These are phyloP conservation scores for Stenocarpella maydis DNA, from an alignment of 2,329 filamentous ascomycete species.

Conservation along the genomic window DNA sequence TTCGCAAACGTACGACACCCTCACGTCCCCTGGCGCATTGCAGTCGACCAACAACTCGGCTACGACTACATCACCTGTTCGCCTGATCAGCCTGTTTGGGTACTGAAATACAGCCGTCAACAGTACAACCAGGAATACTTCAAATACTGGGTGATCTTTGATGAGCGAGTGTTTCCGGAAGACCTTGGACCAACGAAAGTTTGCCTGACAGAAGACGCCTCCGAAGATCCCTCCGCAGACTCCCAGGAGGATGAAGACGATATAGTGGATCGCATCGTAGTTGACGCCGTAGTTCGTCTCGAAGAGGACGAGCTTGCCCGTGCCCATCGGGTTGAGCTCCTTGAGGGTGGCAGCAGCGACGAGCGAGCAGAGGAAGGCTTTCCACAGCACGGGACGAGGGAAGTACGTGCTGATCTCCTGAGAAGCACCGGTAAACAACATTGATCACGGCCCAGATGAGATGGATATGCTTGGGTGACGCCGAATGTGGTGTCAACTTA, in stretches of 20 bases:
- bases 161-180: constrained; percentile 62
- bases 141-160: constrained; percentile 62
- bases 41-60: constrained; percentile 66
- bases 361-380: constrained; percentile 65
- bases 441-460: neutral
- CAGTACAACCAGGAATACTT: constrained; percentile 62
- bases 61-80: constrained; percentile 64
- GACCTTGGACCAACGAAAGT: constrained; percentile 63
- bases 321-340: constrained; percentile 66
- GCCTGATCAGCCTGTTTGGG: constrained; percentile 62
- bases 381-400: constrained; percentile 62
- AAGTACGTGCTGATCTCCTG: constrained; percentile 68
- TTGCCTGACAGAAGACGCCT: constrained; percentile 65
- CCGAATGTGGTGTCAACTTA: constrained; percentile 26
- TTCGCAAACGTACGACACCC: constrained; percentile 52
- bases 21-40: constrained; percentile 36
- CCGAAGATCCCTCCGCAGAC: constrained; percentile 66
- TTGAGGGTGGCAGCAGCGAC: constrained; percentile 63
- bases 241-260: constrained; percentile 64
- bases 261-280: constrained; percentile 63
- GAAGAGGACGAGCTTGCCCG: constrained; percentile 67
- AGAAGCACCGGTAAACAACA: neutral
- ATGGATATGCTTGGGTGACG: neutral
- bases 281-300: constrained; percentile 65
- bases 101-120: constrained; percentile 63